Evolutionary conservation across 495 filamentous ascomycete genomes (phyloP).

Genomic region (Aspergillus conjunctus): DNA sequence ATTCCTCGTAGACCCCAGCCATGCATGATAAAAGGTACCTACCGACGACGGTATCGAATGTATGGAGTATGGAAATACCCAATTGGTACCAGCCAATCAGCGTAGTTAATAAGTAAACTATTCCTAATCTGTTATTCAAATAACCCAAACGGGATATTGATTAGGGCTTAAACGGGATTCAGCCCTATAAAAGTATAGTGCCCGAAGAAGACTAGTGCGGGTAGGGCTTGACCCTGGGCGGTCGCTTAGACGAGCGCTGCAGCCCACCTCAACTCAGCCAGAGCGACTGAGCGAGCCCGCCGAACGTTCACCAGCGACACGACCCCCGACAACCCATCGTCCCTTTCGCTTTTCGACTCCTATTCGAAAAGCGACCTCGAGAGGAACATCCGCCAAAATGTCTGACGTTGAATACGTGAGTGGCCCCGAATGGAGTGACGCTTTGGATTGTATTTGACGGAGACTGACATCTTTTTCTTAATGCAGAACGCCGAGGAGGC

Average conservation of each 20-base stretch:
- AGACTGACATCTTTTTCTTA: constrained; percentile 41
- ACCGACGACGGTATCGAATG: too few relatives aligned
- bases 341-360: constrained; percentile 53
- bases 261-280: constrained; percentile 45
- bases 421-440: constrained; percentile 30
- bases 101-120: neutral
- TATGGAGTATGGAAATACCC: too few relatives aligned
- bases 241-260: constrained; percentile 50
- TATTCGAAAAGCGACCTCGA: constrained; percentile 54
- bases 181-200: constrained; percentile 17
- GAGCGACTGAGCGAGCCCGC: constrained; percentile 32
- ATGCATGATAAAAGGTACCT: neutral
- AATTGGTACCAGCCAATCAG: neutral
- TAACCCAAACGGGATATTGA: neutral
- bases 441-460: neutral
- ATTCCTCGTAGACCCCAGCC: neutral
- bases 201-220: constrained; percentile 35
- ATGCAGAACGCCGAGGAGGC: constrained; percentile 88
- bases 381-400: constrained; percentile 72
- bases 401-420: constrained; percentile 91
- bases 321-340: constrained; percentile 49
- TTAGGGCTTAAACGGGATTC: constrained; percentile 10
- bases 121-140: neutral
- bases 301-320: constrained; percentile 47
- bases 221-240: constrained; percentile 48